Evolutionary conservation across 2,329 filamentous ascomycete genomes (phyloP).

Genomic region (Chrysoporthe puriensis): DNA sequence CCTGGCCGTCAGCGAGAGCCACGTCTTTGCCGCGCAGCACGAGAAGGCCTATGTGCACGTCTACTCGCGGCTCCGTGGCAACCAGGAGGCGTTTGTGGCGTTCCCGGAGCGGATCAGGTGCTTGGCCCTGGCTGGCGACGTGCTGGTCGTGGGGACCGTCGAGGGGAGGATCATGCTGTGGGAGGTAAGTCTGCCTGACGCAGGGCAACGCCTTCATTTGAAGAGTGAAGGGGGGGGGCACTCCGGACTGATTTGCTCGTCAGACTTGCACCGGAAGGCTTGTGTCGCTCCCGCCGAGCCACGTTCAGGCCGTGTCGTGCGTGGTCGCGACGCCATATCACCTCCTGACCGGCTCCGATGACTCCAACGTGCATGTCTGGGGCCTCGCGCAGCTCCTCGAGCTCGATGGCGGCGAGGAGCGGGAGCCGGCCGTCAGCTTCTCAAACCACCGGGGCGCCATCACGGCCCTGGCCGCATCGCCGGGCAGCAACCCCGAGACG

Average conservation of each 20-base stretch:
- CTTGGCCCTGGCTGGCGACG: constrained; percentile 70
- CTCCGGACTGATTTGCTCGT: not conserved
- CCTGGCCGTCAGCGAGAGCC: constrained; percentile 77
- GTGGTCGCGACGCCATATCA: constrained; percentile 73
- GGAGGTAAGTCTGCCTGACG: constrained; percentile 67
- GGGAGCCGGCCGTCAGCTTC: constrained; percentile 76
- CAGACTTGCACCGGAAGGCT: constrained; percentile 76
- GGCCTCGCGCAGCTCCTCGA: constrained; percentile 75
- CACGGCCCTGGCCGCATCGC: constrained; percentile 65
- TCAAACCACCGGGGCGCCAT: constrained; percentile 77
- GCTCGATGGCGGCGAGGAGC: constrained; percentile 55
- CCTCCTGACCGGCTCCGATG: constrained; percentile 77
- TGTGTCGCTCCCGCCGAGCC: constrained; percentile 74
- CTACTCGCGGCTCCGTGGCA: constrained; percentile 81
- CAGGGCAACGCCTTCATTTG: not conserved
- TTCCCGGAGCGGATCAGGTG: constrained; percentile 87
- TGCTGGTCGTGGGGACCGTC: constrained; percentile 79
- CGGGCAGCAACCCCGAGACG: constrained; percentile 68
- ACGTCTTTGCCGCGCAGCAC: constrained; percentile 89
- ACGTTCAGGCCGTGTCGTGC: constrained; percentile 80
- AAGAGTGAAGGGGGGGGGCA: not conserved
- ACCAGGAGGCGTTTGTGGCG: constrained; percentile 85
- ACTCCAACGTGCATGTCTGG: constrained; percentile 94
- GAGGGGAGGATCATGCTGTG: constrained; percentile 87
- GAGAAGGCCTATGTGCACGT: constrained; percentile 94